phyloP scores from a whole-genome alignment of 352 stramenopile genomes.

The Globisporangium barbulae region DNA sequence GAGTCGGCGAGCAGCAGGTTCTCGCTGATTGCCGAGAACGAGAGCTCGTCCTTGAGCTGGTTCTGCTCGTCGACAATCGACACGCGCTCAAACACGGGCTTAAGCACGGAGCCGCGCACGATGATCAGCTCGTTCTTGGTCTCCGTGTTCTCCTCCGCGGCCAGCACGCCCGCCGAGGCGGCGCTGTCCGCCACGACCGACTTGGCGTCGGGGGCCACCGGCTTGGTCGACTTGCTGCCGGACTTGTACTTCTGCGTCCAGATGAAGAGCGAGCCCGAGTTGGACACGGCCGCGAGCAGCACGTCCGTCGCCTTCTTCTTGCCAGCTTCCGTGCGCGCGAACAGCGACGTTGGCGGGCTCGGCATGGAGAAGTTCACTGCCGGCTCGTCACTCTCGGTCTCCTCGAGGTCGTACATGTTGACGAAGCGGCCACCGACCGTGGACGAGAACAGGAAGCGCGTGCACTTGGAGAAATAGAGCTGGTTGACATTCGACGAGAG shows the following conservation, averaged over 20 bases:
- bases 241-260: constrained; percentile 72
- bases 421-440: constrained; percentile 74
- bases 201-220: constrained; percentile 45
- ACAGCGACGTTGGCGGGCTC: constrained; percentile 47
- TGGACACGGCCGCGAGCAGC: constrained; percentile 53
- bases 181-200: constrained; percentile 30
- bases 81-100: constrained; percentile 77
- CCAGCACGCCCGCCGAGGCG: constrained; percentile 40
- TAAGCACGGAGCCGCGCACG: constrained; percentile 66
- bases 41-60: constrained; percentile 52
- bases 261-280: constrained; percentile 62
- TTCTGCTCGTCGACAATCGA: constrained; percentile 54
- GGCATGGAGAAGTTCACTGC: constrained; percentile 75
- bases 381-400: constrained; percentile 59
- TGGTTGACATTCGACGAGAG: constrained; percentile 71
- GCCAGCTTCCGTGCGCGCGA: constrained; percentile 33
- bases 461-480: constrained; percentile 59
- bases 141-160: constrained; percentile 33
- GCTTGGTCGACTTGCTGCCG: constrained; percentile 54
- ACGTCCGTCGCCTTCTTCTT: constrained; percentile 75
- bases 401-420: constrained; percentile 78
- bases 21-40: constrained; percentile 60
- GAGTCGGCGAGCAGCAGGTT: constrained; percentile 53
- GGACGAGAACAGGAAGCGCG: constrained; percentile 69
- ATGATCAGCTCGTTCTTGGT: constrained; percentile 41